Percentiles rank a stretch among this genome's conserved stretches.
Conservation (phyloP, 305 asterid genomes). For the Ilex paraguariensis region DNA sequence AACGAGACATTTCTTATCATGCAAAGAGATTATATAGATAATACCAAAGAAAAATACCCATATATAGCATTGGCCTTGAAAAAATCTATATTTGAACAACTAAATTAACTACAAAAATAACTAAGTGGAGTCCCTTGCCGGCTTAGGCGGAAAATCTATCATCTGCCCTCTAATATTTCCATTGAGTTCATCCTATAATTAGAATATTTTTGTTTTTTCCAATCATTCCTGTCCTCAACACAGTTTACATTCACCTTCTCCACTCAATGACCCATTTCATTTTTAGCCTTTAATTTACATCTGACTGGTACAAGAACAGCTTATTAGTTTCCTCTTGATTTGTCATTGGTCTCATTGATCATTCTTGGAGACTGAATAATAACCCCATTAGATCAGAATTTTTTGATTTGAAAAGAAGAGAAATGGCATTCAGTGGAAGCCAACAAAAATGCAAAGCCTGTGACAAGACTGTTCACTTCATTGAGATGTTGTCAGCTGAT, state of each 20-base stretch:
- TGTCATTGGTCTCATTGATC: too few relatives aligned
- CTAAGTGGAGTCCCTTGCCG: too few relatives aligned
- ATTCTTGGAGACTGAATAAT: background rate
- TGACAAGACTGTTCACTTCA: constrained; percentile 41
- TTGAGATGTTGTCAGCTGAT: constrained; percentile 65
- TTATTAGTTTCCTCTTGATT: too few relatives aligned
- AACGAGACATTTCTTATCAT: too few relatives aligned
- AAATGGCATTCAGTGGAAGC: constrained; percentile 51
- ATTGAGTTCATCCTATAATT: background rate
- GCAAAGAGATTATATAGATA: too few relatives aligned
- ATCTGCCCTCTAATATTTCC: too few relatives aligned
- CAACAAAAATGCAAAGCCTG: constrained; percentile 62
- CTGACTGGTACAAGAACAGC: too few relatives aligned
- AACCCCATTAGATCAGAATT: background rate
- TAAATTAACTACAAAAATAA: too few relatives aligned
- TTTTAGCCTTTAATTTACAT: background rate
- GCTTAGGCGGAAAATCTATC: too few relatives aligned
- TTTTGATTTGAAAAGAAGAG: background rate
- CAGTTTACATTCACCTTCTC: background rate
- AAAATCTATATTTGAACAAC: too few relatives aligned
- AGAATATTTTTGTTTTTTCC: background rate
- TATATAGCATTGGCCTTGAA: too few relatives aligned
- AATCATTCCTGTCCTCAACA: background rate
- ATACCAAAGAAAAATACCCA: too few relatives aligned
- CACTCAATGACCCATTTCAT: background rate